A percentile compares a stretch with the other conserved stretches of the same genome.
phyloP scores from a whole-genome alignment of 129 eudicot species.

The Apium graveolens region DNA sequence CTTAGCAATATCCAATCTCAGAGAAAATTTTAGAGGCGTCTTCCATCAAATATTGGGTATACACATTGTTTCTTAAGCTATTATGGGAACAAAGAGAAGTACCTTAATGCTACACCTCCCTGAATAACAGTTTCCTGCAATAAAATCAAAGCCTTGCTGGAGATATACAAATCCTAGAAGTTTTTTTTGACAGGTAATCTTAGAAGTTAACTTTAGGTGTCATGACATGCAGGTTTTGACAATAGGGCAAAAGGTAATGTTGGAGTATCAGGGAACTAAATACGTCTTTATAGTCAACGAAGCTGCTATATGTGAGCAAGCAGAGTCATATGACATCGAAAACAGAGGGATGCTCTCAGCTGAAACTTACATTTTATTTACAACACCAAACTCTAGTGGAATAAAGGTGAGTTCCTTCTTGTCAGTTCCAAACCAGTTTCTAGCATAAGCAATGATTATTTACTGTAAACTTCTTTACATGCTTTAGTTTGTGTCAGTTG shows the following conservation, averaged over 20 bases:
- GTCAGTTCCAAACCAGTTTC: background rate
- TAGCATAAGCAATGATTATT: background rate
- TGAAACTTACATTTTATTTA: conserved; percentile 83
- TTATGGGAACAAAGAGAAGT: background rate
- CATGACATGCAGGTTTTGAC: conserved; percentile 71
- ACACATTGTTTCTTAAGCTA: background rate
- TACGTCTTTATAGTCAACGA: conserved; percentile 74
- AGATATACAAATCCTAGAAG: conserved; percentile 12
- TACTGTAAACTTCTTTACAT: conserved; percentile 3
- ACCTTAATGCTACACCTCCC: background rate
- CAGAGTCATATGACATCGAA: conserved; percentile 45
- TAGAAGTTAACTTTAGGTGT: conserved; percentile 21
- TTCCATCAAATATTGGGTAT: background rate
- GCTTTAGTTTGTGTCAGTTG: background rate
- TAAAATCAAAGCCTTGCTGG: background rate
- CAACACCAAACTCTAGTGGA: conserved; percentile 77
- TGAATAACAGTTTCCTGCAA: background rate
- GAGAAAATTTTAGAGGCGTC: background rate
- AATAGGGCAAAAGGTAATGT: conserved; percentile 77
- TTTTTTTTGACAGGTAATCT: too few species aligned
- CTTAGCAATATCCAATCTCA: background rate
- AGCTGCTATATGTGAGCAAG: conserved; percentile 66
- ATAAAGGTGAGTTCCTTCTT: conserved; percentile 44
- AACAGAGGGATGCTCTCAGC: conserved; percentile 77
- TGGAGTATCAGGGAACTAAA: conserved; percentile 73